phyloP scores from a whole-genome alignment of 495 filamentous ascomycete species.

The Daldinia vernicosa region DNA sequence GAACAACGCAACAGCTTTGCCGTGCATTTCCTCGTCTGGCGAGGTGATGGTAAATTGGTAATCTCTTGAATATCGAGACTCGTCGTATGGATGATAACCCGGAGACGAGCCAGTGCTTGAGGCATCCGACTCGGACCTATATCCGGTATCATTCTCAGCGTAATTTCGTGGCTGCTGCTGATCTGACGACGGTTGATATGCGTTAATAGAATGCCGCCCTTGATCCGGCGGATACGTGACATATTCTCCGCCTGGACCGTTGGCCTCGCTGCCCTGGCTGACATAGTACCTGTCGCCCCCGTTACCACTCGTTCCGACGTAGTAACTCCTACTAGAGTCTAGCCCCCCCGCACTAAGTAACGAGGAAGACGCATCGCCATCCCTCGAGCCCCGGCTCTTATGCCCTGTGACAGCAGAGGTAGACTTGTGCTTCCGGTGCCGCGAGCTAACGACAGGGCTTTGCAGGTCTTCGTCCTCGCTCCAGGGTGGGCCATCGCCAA shows the following conservation, averaged over 20 bases:
- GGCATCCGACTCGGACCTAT: constrained; percentile 69
- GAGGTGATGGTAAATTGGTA: constrained; percentile 96
- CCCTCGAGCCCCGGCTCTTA: constrained; percentile 54
- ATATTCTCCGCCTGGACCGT: constrained; percentile 80
- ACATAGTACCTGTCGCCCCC: constrained; percentile 82
- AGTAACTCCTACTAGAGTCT: constrained; percentile 68
- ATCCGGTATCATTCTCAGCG: constrained; percentile 59
- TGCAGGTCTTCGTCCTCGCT: constrained; percentile 97
- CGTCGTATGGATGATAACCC: constrained; percentile 58
- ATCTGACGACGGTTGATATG: constrained; percentile 52
- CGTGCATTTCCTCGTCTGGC: constrained; percentile 97
- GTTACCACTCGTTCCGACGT: constrained; percentile 73
- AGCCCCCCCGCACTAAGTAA: constrained; percentile 54
- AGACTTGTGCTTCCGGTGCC: constrained; percentile 87
- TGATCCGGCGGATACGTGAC: constrained; percentile 78
- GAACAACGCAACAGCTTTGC: constrained; percentile 93
- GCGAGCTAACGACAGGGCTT: constrained; percentile 80
- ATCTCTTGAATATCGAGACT: constrained; percentile 82
- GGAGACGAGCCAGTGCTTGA: constrained; percentile 63
- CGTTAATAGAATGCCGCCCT: constrained; percentile 61
- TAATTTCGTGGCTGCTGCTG: constrained; percentile 64
- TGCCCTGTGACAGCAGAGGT: constrained; percentile 58
- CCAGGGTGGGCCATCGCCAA: constrained; percentile 93
- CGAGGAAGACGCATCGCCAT: constrained; percentile 50
- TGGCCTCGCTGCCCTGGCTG: constrained; percentile 70